Base-by-base conservation (phyloP, 139 green algal species). In the Chlamydomonas applanata region DNA sequence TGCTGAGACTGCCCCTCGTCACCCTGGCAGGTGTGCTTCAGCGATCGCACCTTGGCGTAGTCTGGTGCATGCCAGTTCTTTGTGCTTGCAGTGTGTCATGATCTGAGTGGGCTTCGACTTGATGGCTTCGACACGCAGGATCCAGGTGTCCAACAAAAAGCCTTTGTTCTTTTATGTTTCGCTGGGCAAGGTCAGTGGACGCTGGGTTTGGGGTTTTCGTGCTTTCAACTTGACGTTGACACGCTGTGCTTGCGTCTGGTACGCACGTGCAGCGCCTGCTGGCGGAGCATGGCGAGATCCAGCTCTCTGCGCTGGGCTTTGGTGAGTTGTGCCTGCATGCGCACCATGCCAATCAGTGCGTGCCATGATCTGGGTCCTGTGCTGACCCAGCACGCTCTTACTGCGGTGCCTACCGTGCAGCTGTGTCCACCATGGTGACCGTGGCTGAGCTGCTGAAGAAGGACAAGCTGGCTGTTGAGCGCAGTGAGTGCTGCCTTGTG, bases 371-470 rank as follows among this genome's bases (percentile, higher is more conserved):
- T 33, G 22, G 29, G 14, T 32, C 29, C n/a, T n/a, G n/a, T n/a
- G n/a, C n/a, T n/a, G n/a, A n/a, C n/a, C n/a, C n/a, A n/a, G n/a
- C n/a, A n/a, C n/a, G n/a, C n/a, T n/a, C n/a, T n/a, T n/a, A n/a
- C n/a, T n/a, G n/a, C n/a, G n/a, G n/a, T n/a, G n/a, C n/a, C n/a
- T n/a, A n/a, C n/a, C n/a, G 16, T 63, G 64, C 81, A 87, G 92
- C 92, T 2, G 89, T 95, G 30, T 90, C 92, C 40, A 91, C 88
- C 16, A 83, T 93, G 75, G 92, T 97, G 4, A 94, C 89, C 5
- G 83, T 97, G 24, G 87, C 89, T n/a, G 92, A 97, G 72, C 94
- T 97, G 27, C 77, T 97, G 14, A 97, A 97, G 75, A 93, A 89
- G 59, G 83, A 91, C 34, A 77, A 78, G 3, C 75, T 95, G 30